Evolutionary conservation across 306 rosid species (phyloP), one percentile per base, ranked within the genome.

Genomic region (Canavalia ensiformis): DNA sequence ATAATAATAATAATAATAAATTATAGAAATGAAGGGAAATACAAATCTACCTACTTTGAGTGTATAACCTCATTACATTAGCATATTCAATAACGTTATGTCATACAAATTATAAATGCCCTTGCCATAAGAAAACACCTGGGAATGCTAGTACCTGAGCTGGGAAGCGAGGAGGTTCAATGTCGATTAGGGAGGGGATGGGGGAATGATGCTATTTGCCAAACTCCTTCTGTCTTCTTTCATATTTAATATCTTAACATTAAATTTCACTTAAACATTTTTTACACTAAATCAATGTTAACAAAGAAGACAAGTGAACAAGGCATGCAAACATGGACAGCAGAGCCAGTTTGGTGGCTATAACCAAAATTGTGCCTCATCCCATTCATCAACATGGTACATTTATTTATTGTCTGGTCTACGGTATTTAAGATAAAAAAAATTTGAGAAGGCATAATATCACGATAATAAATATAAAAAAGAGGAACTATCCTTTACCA

Each of bases 331-430:
- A 66, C 29, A 57, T 75, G 70, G 6, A 18, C 45, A 78, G 13
- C 34, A 7, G 3, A 54, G 4, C 35, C 3, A 64, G 74, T 29
- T 5, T 42, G 28, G 4, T n/a, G 25, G 41, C 1, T 9, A 18
- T 70, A 49, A 35, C 41, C 68, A 70, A 71, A 47, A 77, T 45
- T 70, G 68, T 41, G 55, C 28, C 44, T 42, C 4, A 70, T 60
- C 60, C 13, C 42, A 47, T 37, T 64, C 73, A 70, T 47, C 65
- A 52, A 25, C 41, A 55, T 55, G 54, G 25, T 73, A 58, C 78
- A 80, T 42, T 60, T 72, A 80, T 42, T 60, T 72, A 30, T 49
- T 68, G 77, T 55, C 42, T 13, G 59, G 71, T 41, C 41, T 50
- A 81, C 3, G 9, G 5, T 30, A 81, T n/a, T 35, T 42, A 66